Evolutionary conservation across 1,284 basidiomycete species (phyloP).

Genomic region (Austropuccinia psidii): DNA sequence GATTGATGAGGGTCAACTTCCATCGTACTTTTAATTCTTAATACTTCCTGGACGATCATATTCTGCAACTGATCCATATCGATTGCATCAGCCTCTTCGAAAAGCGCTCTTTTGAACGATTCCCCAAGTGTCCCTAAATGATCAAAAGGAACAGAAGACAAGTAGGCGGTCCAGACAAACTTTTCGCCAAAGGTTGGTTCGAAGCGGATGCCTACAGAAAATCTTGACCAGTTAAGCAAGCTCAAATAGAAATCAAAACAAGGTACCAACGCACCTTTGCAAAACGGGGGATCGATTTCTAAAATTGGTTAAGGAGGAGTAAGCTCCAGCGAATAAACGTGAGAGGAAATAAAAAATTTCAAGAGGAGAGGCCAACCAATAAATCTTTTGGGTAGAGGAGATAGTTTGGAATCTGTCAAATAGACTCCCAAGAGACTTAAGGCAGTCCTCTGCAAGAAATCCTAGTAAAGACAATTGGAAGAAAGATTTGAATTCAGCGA

Average conservation of each 20-base stretch:
- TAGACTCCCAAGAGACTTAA: slow-evolving; percentile 39
- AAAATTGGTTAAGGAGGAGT: slow-evolving; percentile 56
- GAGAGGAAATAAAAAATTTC: not conserved
- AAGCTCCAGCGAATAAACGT: not conserved
- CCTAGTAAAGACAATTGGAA: not conserved
- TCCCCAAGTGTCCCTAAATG: slow-evolving; percentile 64
- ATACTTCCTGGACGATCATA: slow-evolving; percentile 61
- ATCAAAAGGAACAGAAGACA: slow-evolving; percentile 76
- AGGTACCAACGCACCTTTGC: slow-evolving; percentile 53
- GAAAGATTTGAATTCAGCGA: not conserved
- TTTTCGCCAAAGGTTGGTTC: slow-evolving; percentile 63
- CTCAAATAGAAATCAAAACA: not conserved
- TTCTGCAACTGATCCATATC: slow-evolving; percentile 90
- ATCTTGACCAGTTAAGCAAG: slow-evolving; percentile 33
- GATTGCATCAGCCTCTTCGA: slow-evolving; percentile 65
- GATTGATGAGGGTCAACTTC: slow-evolving; percentile 49
- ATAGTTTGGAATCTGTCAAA: slow-evolving; percentile 43
- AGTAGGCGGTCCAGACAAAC: slow-evolving; percentile 65
- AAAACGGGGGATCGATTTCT: slow-evolving; percentile 82
- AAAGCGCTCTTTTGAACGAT: slow-evolving; percentile 64
- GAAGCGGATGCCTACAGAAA: slow-evolving; percentile 71
- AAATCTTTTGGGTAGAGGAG: slow-evolving; percentile 17
- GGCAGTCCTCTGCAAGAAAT: not conserved
- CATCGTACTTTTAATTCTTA: slow-evolving; percentile 46
- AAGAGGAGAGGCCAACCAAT: slow-evolving; percentile 9